Conservation (phyloP, 805 yeast species). For the Naumovozyma baii region DNA sequence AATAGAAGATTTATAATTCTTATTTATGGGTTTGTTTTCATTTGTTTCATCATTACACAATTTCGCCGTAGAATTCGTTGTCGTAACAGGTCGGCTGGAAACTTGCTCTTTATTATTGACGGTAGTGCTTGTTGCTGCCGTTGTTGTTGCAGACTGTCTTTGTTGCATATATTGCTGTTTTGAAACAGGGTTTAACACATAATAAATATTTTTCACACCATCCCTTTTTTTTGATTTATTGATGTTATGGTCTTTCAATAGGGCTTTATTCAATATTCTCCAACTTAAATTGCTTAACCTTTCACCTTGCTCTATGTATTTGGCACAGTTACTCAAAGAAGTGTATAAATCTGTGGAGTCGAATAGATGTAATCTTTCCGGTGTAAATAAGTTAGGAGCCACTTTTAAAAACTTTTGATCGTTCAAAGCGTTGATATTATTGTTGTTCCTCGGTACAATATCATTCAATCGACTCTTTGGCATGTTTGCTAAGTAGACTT, state of each 20-base stretch:
- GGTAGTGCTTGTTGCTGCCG: not conserved
- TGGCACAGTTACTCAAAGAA: slow-evolving; percentile 18
- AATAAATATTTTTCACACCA: slow-evolving; percentile 28
- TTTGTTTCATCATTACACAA: not conserved
- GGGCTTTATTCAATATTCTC: slow-evolving; percentile 27
- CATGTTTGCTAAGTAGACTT: too few relatives aligned
- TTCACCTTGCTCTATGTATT: slow-evolving; percentile 26
- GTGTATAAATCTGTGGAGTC: slow-evolving; percentile 26
- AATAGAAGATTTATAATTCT: not conserved
- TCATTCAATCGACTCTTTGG: not conserved
- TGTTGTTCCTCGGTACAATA: not conserved
- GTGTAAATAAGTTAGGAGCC: slow-evolving; percentile 26
- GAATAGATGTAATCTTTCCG: slow-evolving; percentile 23
- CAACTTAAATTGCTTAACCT: slow-evolving; percentile 27
- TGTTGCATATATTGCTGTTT: not conserved
- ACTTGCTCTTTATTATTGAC: not conserved
- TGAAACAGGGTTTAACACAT: slow-evolving; percentile 18
- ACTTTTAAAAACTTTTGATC: slow-evolving; percentile 20
- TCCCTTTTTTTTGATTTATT: slow-evolving; percentile 27
- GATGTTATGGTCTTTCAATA: slow-evolving; percentile 18
- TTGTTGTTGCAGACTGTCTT: not conserved
- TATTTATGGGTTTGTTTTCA: not conserved
- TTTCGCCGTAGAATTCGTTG: not conserved
- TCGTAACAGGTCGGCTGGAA: not conserved
- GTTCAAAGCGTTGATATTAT: slow-evolving; percentile 2